Evolutionary conservation across 2,329 filamentous ascomycete species (phyloP).

Genomic region (Pochonia chlamydosporia): DNA sequence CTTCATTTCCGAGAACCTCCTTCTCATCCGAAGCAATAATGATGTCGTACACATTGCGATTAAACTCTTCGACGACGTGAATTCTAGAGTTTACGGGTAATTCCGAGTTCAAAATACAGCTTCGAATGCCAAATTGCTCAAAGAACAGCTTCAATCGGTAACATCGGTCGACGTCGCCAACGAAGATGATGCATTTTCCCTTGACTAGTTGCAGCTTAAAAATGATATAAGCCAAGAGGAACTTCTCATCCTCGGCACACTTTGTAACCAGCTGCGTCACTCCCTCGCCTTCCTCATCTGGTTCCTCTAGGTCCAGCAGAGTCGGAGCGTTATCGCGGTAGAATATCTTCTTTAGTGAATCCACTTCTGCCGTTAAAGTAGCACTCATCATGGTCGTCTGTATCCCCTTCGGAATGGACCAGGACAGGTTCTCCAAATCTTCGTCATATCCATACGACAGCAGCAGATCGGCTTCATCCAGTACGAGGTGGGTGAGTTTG

Average conservation of each 20-base stretch:
- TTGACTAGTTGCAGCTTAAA: constrained; percentile 93
- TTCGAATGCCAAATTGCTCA: constrained; percentile 93
- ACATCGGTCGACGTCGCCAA: constrained; percentile 78
- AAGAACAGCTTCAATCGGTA: constrained; percentile 93
- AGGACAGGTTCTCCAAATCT: constrained; percentile 74
- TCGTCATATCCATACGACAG: constrained; percentile 92
- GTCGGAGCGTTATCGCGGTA: constrained; percentile 64
- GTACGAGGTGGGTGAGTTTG: constrained; percentile 69
- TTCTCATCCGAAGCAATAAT: constrained; percentile 94
- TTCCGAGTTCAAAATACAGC: constrained; percentile 90
- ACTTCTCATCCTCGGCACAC: constrained; percentile 97
- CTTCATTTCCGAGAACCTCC: constrained; percentile 68
- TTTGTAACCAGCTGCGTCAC: constrained; percentile 85
- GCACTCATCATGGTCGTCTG: constrained; percentile 94
- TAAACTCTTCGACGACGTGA: constrained; percentile 96
- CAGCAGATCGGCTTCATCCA: constrained; percentile 92
- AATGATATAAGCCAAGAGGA: constrained; percentile 85
- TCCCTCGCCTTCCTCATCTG: constrained; percentile 68
- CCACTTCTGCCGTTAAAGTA: constrained; percentile 81
- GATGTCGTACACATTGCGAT: constrained; percentile 93
- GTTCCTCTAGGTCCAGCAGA: constrained; percentile 75
- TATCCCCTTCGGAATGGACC: constrained; percentile 73
- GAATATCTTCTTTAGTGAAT: constrained; percentile 79
- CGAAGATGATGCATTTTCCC: constrained; percentile 71
- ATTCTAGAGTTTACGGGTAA: constrained; percentile 87